Conservation (phyloP, 108 stramenopile species). For the Skeletonema marinoi region DNA sequence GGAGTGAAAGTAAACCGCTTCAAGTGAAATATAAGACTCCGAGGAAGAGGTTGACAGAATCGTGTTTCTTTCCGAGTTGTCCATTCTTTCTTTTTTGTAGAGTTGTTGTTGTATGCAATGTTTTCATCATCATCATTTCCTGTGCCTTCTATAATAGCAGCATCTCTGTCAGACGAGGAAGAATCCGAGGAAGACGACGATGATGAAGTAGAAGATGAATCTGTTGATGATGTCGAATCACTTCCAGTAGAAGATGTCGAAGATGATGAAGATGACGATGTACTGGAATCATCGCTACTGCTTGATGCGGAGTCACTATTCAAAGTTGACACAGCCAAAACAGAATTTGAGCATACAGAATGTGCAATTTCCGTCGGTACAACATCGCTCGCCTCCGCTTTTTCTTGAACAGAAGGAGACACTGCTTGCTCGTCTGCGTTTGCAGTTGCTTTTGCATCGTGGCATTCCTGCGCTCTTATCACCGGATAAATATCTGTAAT, state of each 20-base stretch:
- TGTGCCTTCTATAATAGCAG: neutral
- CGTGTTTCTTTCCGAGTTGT: slow-evolving; percentile 49
- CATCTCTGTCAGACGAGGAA: slow-evolving; percentile 16
- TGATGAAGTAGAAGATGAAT: slow-evolving; percentile 10
- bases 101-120: neutral
- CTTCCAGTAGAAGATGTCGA: slow-evolving; percentile 11
- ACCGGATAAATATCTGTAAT: neutral
- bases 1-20: slow-evolving; percentile 34
- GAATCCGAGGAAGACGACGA: slow-evolving; percentile 7
- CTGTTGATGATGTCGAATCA: slow-evolving; percentile 11
- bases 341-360: neutral
- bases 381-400: neutral
- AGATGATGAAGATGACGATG: slow-evolving; percentile 9
- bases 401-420: neutral
- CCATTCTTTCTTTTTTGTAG: slow-evolving; percentile 19
- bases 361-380: neutral
- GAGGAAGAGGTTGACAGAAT: slow-evolving; percentile 36
- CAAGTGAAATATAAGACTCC: slow-evolving; percentile 40
- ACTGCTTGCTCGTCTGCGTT: neutral
- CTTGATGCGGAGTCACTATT: neutral
- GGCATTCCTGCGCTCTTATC: neutral
- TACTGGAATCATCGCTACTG: neutral
- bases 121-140: neutral
- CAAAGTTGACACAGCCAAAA: neutral
- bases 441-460: neutral